Evolutionary conservation across 805 yeast species (phyloP), one percentile per base, ranked within the genome.

Genomic region (Nakazawaea wyomingensis): DNA sequence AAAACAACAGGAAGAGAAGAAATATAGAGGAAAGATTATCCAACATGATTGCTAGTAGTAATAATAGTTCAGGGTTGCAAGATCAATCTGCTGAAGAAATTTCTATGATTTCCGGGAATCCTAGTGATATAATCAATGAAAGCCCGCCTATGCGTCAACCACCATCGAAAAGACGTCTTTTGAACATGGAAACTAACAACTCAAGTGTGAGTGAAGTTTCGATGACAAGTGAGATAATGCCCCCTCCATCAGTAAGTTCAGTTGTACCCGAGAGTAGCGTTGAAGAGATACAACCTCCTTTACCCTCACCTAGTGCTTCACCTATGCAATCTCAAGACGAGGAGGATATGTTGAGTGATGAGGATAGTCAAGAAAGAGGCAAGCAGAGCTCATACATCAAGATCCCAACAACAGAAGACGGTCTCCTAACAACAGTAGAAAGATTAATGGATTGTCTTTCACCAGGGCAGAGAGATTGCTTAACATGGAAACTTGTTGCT

Each of bases 261-360:
- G 21, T 9, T 4, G 7, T 30, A 14, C 3, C n/a, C 16, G 41
- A 31, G 19, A 28, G 22, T 20, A 21, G 13, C 17, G 56, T 18
- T 67, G 71, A 55, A 16, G 41, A 51, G 11, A 50, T 48, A 36
- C 80, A 72, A 46, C 59, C 76, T n/a, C 85, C 85, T 0, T 64
- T 80, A 17, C 87, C 86, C 0, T 80, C 85, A 8, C 87, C 86
- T 0, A 76, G 81, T 50, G 83, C 83, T 1, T 76, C 80, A 1
- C 82, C 82, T 1, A 65, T 64, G 3, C 79, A 68, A 41, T 52
- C 54, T 9, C 41, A 34, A 21, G 68, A 66, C 2, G 51, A 59
- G 9, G 41, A 42, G 2, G 48, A 43, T 5, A 17, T 26, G 5
- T 20, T 14, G 7, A 31, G 22, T 17, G 26, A 26, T 14, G 39